Evolutionary conservation across 2,329 filamentous ascomycete genomes (phyloP), one percentile per base, ranked within the genome.

Genomic region (Colletotrichum orchidophilum): DNA sequence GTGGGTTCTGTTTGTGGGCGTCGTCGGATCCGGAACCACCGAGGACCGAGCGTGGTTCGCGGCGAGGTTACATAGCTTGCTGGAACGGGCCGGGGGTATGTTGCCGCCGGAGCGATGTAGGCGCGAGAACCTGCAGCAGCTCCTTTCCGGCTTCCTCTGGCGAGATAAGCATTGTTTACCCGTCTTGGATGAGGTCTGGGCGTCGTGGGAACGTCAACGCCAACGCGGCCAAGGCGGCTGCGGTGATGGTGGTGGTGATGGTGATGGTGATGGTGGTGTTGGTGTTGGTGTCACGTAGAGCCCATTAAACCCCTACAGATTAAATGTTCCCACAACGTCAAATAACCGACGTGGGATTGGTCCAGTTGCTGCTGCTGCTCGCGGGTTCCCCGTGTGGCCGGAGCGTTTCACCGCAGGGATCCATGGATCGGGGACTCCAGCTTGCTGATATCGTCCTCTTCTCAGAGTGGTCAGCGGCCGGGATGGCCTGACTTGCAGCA

Each of bases 91-190:
- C 55, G 49, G 54, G 35, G 64, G 62, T 53, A 55, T 53, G n/a
- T 18, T 55, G 65, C 39, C 52, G 59, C 63, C 29, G 26, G 67
- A 63, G 52, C 61, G 54, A 29, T 59, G 60, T 42, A 59, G 18
- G 8, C 63, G 62, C 18, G 60, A 63, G 21, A 31, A 35, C 33
- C 29, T 74, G 64, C 63, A 53, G 27, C 66, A 50, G 9, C 42
- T 71, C 15, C 53, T 73, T 5, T 29, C 35, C 24, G 39, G 55
- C 5, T 74, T 73, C 21, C 67, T 74, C n/a, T 74, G 71, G 71
- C 59, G 54, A 21, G 73, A 74, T 29, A 52, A 93, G 54, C 33
- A 58, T 5, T 73, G 72, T 26, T 33, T 59, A 26, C 55, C 66
- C 42, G 66, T 55, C 24, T 63, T 73, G 18, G 66, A 73, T 18